Percentiles rank a stretch among this genome's conserved stretches.
Conservation (phyloP, 2,329 filamentous ascomycete species). For the Juglanconis juglandina region DNA sequence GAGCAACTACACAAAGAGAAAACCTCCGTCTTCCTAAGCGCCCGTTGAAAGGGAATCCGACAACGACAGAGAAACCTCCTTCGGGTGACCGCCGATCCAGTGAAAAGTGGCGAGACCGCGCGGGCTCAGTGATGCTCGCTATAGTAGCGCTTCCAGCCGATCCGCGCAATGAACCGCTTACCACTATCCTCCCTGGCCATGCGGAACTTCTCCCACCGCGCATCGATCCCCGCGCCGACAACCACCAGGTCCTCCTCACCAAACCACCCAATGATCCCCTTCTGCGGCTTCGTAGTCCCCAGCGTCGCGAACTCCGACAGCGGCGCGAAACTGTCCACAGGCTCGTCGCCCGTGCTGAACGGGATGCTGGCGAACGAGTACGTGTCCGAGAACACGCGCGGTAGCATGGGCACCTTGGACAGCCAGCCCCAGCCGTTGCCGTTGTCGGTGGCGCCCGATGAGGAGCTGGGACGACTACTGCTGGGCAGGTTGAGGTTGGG, state of each 20-base stretch:
- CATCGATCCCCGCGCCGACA: slow-evolving; percentile 74
- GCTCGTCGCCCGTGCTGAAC: slow-evolving; percentile 75
- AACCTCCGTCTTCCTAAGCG: neutral
- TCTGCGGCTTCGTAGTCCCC: slow-evolving; percentile 60
- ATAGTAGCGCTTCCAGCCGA: slow-evolving; percentile 81
- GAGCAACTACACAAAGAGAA: neutral
- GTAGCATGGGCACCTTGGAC: slow-evolving; percentile 78
- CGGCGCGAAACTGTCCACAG: slow-evolving; percentile 39
- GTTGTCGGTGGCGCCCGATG: slow-evolving; percentile 36
- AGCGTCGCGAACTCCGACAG: slow-evolving; percentile 44
- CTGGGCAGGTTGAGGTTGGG: slow-evolving; percentile 15
- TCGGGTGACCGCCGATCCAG: neutral
- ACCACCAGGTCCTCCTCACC: slow-evolving; percentile 71
- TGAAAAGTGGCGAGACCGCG: neutral
- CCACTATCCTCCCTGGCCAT: slow-evolving; percentile 67
- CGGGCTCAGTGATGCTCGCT: neutral
- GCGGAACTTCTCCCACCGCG: slow-evolving; percentile 83
- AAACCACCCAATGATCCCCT: slow-evolving; percentile 83
- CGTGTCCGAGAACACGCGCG: slow-evolving; percentile 81
- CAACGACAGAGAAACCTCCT: neutral
- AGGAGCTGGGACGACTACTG: slow-evolving; percentile 17
- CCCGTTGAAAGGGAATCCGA: too few relatives aligned
- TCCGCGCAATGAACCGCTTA: slow-evolving; percentile 61
- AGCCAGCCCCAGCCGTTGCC: slow-evolving; percentile 76
- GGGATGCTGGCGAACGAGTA: slow-evolving; percentile 80